Base-by-base conservation (phyloP, 768 basidiomycete genomes). In the Naganishia antarctica region DNA sequence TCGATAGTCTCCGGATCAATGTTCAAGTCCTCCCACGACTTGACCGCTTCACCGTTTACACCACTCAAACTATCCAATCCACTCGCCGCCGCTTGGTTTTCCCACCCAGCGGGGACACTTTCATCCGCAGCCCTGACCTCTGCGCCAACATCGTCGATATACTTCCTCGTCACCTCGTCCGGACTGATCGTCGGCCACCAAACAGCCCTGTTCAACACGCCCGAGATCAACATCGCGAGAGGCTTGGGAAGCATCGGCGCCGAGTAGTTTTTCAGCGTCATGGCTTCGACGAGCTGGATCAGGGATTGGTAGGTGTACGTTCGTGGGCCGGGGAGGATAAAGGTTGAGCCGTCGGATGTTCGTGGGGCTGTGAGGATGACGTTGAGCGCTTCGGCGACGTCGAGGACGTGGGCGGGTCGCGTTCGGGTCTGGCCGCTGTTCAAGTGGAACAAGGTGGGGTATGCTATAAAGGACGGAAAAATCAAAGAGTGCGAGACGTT, bases 111-210 rank as follows among this genome's bases (percentile, higher is more conserved):
- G 13, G 71, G 69, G 40, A 60, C 66, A 15, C 50, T 65, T 21
- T 45, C 41, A 9, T 61, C 34, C 7, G 64, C 62, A 12, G 45
- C 34, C 26, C 59, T 60, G 31, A 69, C 66, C 11, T 85, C 83
- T 40, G 81, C 80, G 9, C 74, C 74, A 12, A 74, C 61, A 77
- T 98, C 93, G 79, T 91, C 83, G 69, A 97, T 84, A 76, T 84
- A 96, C 65, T 90, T 84, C 72, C 96, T 82, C 71, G 84, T 83
- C 23, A 99, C 87, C 77, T 96, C 92, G 75, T 99, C 94, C 0
- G 91, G 90, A 74, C 84, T 85, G 53, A 96, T 81, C 40, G 88
- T 83, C 13, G 93, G 92, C 92, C 93, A 98, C 92, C 91, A 99
- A 0, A 78, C 82, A 65, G 70, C 77, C 74, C 84, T 88, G 79